Percentiles rank a stretch among this genome's conserved stretches.
Conservation (phyloP, 257 asterid genomes). For the Knoxia roxburghii region DNA sequence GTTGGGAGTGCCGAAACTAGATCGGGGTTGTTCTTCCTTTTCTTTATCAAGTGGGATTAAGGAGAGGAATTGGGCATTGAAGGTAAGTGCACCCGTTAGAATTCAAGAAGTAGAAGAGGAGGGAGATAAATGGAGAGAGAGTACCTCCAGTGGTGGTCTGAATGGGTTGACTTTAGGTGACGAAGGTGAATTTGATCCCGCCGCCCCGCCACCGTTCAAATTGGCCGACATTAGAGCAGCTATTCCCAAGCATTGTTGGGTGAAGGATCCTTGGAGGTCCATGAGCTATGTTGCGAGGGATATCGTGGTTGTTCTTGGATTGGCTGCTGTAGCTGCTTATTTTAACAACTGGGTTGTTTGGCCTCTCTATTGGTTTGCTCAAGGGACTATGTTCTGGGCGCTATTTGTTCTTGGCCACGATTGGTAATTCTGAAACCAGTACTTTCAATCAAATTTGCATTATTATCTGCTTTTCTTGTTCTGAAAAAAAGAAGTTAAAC, state of each 20-base stretch:
- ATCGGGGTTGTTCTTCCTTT: constrained; percentile 22
- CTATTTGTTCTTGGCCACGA: constrained; percentile 98
- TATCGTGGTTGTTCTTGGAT: constrained; percentile 64
- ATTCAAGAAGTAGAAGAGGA: constrained; percentile 46
- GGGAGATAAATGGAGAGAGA: constrained; percentile 7
- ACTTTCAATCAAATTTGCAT: background rate
- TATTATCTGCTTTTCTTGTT: background rate
- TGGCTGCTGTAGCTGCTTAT: constrained; percentile 85
- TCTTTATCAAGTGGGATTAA: constrained; percentile 19
- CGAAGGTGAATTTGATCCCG: constrained; percentile 48
- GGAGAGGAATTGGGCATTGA: constrained; percentile 59
- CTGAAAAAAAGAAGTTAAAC: background rate
- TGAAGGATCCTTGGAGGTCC: constrained; percentile 80
- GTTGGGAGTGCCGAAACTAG: constrained; percentile 32
- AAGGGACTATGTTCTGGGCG: constrained; percentile 97
- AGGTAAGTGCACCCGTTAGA: constrained; percentile 70
- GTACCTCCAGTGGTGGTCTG: constrained; percentile 6
- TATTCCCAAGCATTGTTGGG: constrained; percentile 97
- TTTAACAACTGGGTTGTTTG: constrained; percentile 75
- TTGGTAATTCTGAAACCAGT: constrained; percentile 38
- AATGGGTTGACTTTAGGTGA: constrained; percentile 12
- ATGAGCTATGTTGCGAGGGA: constrained; percentile 87
- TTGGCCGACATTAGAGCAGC: constrained; percentile 71
- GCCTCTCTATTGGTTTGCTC: constrained; percentile 98
- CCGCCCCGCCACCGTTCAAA: constrained; percentile 77